phyloP scores from a whole-genome alignment of 257 asterid species.

The Rauvolfia tetraphylla region DNA sequence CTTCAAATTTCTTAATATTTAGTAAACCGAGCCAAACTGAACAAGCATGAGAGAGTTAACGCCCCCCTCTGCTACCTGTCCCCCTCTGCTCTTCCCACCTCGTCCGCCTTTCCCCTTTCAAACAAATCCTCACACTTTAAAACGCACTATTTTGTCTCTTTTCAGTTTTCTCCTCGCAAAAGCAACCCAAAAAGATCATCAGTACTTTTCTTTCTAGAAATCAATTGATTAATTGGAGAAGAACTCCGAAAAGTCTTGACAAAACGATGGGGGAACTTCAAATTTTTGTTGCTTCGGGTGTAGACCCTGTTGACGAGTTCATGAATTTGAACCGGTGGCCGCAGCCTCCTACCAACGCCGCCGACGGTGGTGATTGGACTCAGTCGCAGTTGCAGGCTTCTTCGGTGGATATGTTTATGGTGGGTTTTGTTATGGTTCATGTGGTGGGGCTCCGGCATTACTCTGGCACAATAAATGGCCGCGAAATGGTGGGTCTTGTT shows the following conservation, averaged over 20 bases:
- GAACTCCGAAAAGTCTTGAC: not conserved
- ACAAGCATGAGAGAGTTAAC: not conserved
- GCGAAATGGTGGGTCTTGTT: constrained; percentile 67
- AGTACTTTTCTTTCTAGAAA: not conserved
- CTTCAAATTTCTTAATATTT: not conserved
- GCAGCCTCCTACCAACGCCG: constrained; percentile 5
- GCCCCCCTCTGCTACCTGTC: constrained; percentile 9
- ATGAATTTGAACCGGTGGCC: constrained; percentile 47
- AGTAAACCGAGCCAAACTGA: constrained; percentile 5
- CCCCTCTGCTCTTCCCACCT: not conserved
- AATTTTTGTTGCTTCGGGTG: not conserved
- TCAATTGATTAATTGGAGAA: not conserved
- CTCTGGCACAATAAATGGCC: constrained; percentile 51
- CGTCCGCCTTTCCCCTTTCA: constrained; percentile 6
- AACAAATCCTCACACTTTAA: not conserved
- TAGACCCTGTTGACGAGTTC: constrained; percentile 45
- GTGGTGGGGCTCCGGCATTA: constrained; percentile 65
- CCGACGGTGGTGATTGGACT: constrained; percentile 18
- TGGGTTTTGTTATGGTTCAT: constrained; percentile 64
- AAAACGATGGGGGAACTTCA: not conserved
- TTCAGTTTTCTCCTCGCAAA: not conserved
- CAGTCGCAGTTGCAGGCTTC: not conserved
- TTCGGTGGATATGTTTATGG: constrained; percentile 32
- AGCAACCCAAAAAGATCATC: not conserved
- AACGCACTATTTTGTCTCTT: not conserved